A percentile compares a stretch with the other conserved stretches of the same genome.
phyloP scores from a whole-genome alignment of 202 grass and related monocot species.

The Setaria viridis region DNA sequence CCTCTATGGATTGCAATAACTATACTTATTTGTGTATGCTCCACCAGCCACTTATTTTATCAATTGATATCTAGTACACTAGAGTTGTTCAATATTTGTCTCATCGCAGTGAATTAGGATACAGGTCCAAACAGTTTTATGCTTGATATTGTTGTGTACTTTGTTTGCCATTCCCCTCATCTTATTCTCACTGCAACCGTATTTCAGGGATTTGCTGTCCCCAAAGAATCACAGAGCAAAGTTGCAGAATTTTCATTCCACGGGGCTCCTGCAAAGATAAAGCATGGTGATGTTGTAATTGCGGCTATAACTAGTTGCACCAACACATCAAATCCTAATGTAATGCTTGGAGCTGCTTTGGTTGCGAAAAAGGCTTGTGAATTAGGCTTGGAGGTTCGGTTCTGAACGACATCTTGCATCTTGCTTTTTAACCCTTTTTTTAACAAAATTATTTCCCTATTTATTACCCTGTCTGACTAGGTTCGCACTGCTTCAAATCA shows the following conservation, averaged over 20 bases:
- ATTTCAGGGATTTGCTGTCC: slow-evolving; percentile 94
- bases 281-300: slow-evolving; percentile 98
- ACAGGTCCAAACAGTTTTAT: neutral
- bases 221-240: slow-evolving; percentile 91
- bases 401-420: slow-evolving; percentile 7
- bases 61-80: neutral
- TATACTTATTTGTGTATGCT: neutral
- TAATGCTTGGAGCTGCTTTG: slow-evolving; percentile 96
- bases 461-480: slow-evolving; percentile 7
- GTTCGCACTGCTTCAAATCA: slow-evolving; percentile 27
- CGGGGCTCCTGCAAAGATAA: slow-evolving; percentile 78
- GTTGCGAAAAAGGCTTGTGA: slow-evolving; percentile 99
- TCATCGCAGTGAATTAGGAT: neutral
- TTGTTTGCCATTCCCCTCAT: slow-evolving; percentile 19
- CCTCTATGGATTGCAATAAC: neutral
- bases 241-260: slow-evolving; percentile 90
- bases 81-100: slow-evolving; percentile 20
- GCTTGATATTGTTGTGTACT: slow-evolving; percentile 1
- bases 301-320: slow-evolving; percentile 99
- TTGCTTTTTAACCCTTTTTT: neutral
- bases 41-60: slow-evolving; percentile 1
- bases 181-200: slow-evolving; percentile 33
- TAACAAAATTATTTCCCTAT: neutral
- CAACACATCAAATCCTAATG: slow-evolving; percentile 99
- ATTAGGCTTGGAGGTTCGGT: slow-evolving; percentile 81